Evolutionary conservation across 371 early-diverging fungal species (phyloP), one percentile per base, ranked within the genome.

Genomic region (Mortierella sp.): DNA sequence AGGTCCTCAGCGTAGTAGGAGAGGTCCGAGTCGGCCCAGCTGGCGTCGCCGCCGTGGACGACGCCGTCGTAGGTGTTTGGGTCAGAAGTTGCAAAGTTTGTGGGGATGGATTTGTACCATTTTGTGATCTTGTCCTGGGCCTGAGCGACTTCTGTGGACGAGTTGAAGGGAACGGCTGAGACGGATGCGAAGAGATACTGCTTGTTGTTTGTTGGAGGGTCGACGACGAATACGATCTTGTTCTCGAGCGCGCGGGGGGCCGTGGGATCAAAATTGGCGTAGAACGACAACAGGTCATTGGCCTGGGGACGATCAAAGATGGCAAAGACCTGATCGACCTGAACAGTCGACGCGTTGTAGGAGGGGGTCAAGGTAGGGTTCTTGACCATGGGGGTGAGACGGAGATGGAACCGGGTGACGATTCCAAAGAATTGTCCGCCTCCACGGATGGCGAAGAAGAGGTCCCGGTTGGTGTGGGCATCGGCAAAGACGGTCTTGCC

Each of bases 381-480:
- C 71, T 81, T 48, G 75, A 82, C 86, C 41, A 85, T 82, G 41
- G 83, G 83, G 29, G 76, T 75, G 3, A 83, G 70, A 21, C 74
- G 71, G 35, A 87, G 72, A 77, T 83, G 58, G 77, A 88, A 88
- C 78, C 81, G 79, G 32, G 90, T 91, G 54, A 93, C 90, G 21
- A 93, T 88, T n/a, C 92, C 94, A 87, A 89, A 91, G 79, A 80
- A 85, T 58, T 90, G 90, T 41, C 93, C 93, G 65, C 91, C 93
- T 38, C 93, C 94, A 51, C 94, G 90, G 44, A 93, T 78, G 8
- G 91, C 93, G 79, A 85, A 93, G 79, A 91, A 94, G 54, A 94
- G 82, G 70, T 94, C 93, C 38, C 79, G 38, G 73, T 94, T 90
- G 43, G 83, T 76, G 11, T 78, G 80, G 24, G 84, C 77, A 63